Base-by-base conservation (phyloP, 108 stramenopile genomes). In the Fragilariopsis cylindrus region DNA sequence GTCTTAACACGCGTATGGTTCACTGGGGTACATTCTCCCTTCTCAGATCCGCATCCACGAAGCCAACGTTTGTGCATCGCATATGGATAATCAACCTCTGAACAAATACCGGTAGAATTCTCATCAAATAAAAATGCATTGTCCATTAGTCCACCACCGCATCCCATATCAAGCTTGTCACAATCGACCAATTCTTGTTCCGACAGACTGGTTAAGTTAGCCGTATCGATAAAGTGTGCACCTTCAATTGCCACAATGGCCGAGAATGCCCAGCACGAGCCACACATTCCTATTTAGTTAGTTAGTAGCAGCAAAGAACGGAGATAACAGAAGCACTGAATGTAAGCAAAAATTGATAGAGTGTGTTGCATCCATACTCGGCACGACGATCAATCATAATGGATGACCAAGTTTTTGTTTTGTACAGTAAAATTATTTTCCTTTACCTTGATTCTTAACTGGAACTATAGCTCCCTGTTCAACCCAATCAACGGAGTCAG, bases 141-240 rank as follows among this genome's bases (percentile, higher is more conserved):
- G 78, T 93, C 94, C 92, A 96, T 97, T 39, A 68, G 0, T 45
- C 67, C 67, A 50, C 67, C 67, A 7, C 85, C 80, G 82, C 97
- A 97, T 60, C 93, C 94, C 60, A 71, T 69, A 78, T 97, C 91
- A 43, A 72, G 60, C 6, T 72, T 76, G 82, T 94, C 93, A 75
- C 97, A 97, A 80, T 92, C 90, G 45, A 78, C 93, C 65, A 97
- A 83, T 75, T 97, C 79, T 84, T 97, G 95, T 75, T 94, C 97
- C 21, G 88, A 89, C 48, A 97, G 71, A 62, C 81, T 85, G 42
- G 82, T 70, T 39, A 94, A 79, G 60, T 87, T 77, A 5, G 87
- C 90, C 42, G 85, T 93, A 42, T 90, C 87, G 54, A 93, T 58
- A 67, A 79, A 91, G 77, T 88, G 84, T 60, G 90, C 94, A 39